A percentile compares a stretch with the other conserved stretches of the same genome.
phyloP scores from a whole-genome alignment of 345 rosid species.

The Pugionium dolabratum region DNA sequence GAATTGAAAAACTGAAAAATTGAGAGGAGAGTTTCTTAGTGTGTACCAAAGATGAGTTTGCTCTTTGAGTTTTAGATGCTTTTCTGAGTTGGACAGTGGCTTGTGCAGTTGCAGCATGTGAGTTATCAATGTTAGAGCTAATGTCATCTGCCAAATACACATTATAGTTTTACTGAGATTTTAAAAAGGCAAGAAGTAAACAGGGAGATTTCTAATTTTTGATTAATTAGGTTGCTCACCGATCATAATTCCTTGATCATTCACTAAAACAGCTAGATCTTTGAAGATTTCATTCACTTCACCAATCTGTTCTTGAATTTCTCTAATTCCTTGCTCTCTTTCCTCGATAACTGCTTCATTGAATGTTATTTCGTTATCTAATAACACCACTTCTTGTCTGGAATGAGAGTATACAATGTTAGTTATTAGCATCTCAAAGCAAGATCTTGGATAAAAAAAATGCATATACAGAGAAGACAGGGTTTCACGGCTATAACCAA shows the following conservation, averaged over 20 bases:
- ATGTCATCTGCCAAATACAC: slow-evolving; percentile 57
- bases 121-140: slow-evolving; percentile 59
- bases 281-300: slow-evolving; percentile 79
- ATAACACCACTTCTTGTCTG: slow-evolving; percentile 61
- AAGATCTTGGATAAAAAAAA: slow-evolving; percentile 7
- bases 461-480: slow-evolving; percentile 6
- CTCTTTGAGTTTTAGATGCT: slow-evolving; percentile 60
- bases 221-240: slow-evolving; percentile 43
- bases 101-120: slow-evolving; percentile 60
- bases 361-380: slow-evolving; percentile 68
- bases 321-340: slow-evolving; percentile 76
- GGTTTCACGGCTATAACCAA: slow-evolving; percentile 13
- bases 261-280: slow-evolving; percentile 66
- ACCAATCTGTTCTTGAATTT: slow-evolving; percentile 64
- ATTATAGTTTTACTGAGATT: slow-evolving; percentile 10
- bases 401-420: not conserved
- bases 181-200: not conserved
- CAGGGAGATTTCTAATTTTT: not conserved
- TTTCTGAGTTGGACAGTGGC: slow-evolving; percentile 58
- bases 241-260: slow-evolving; percentile 64
- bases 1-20: not conserved
- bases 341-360: slow-evolving; percentile 77
- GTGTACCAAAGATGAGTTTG: slow-evolving; percentile 69
- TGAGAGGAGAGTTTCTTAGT: not conserved
- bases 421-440: slow-evolving; percentile 10